Conservation (phyloP, 2,329 filamentous ascomycete genomes). For the Fusarium torreyae region DNA sequence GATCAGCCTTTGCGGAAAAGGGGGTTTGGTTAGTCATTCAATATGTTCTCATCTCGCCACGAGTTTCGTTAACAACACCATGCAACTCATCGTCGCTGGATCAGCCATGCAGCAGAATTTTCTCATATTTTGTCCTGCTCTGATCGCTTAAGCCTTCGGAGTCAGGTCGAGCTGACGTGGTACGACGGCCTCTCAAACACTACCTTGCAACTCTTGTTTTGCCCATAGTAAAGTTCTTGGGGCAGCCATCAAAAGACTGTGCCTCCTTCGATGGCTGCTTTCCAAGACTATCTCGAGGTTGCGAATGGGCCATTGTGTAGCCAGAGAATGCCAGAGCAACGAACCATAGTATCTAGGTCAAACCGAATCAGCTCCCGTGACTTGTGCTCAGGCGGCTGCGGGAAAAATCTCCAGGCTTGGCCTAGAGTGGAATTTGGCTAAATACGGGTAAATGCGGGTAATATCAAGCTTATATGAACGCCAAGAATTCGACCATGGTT, state of each 20-base stretch:
- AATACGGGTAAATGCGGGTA: constrained; percentile 35
- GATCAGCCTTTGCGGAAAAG: constrained; percentile 23
- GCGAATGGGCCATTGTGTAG: background rate
- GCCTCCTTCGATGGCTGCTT: background rate
- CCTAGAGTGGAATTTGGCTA: constrained; percentile 24
- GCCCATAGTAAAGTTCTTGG: background rate
- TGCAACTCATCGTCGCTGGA: constrained; percentile 5
- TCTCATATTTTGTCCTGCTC: constrained; percentile 6
- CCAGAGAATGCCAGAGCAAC: background rate
- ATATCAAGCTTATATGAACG: constrained; percentile 26
- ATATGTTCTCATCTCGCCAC: constrained; percentile 18
- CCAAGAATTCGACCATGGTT: constrained; percentile 6
- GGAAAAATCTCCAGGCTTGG: constrained; percentile 29
- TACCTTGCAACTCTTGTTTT: background rate
- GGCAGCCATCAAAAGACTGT: background rate
- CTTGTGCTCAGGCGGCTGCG: background rate
- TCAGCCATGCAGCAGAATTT: background rate
- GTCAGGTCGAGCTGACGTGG: too few species aligned
- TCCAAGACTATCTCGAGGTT: background rate
- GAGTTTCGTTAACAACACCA: constrained; percentile 18
- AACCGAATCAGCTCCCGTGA: constrained; percentile 6
- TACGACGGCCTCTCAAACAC: background rate
- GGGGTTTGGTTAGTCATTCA: constrained; percentile 18
- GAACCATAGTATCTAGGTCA: background rate
- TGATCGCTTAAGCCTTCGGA: constrained; percentile 3